A percentile compares a stretch with the other conserved stretches of the same genome.
These are phyloP conservation scores for Eimeria acervulina DNA, from an alignment of 169 alveolate species.

Conservation along the genomic window DNA sequence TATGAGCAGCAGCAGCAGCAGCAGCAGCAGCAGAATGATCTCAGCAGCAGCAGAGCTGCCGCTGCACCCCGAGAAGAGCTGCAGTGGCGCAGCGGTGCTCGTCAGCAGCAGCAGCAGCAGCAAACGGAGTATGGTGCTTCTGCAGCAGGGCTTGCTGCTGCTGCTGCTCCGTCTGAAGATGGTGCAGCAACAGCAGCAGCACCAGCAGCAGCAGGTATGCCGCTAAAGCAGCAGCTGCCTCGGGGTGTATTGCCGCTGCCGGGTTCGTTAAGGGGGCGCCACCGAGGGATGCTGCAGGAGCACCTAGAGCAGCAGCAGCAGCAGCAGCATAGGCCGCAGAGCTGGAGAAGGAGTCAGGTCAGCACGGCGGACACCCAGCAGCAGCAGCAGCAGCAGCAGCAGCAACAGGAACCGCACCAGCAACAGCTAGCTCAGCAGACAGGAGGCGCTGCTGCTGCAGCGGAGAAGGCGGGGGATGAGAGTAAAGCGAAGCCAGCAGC, in stretches of 20 bases:
- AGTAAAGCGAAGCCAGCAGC: not conserved
- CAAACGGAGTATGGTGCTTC: constrained; percentile 3
- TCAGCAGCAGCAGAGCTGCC: constrained; percentile 36
- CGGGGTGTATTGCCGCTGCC: constrained; percentile 48
- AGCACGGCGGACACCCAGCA: not conserved
- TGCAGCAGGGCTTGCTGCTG: too few relatives aligned
- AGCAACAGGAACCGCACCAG: constrained; percentile 12
- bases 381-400: constrained; percentile 26
- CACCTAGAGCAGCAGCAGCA: constrained; percentile 64
- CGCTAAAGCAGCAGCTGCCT: constrained; percentile 36
- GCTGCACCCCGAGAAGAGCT: constrained; percentile 47
- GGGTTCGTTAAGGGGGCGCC: constrained; percentile 37
- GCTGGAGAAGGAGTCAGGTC: constrained; percentile 20
- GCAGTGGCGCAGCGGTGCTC: constrained; percentile 24
- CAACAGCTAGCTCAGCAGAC: not conserved
- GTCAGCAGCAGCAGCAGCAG: constrained; percentile 53
- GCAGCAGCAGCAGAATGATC: constrained; percentile 17
- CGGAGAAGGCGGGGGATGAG: not conserved
- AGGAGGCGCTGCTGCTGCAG: not conserved
- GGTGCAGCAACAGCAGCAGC: constrained; percentile 9
- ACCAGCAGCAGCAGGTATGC: constrained; percentile 41
- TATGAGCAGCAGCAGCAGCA: constrained; percentile 18
- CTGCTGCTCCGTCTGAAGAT: not conserved
- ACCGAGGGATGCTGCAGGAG: not conserved
- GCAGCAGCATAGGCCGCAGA: constrained; percentile 35